Evolutionary conservation across 2,329 filamentous ascomycete genomes (phyloP).

Genomic region (Pseudogymnoascus sp.): DNA sequence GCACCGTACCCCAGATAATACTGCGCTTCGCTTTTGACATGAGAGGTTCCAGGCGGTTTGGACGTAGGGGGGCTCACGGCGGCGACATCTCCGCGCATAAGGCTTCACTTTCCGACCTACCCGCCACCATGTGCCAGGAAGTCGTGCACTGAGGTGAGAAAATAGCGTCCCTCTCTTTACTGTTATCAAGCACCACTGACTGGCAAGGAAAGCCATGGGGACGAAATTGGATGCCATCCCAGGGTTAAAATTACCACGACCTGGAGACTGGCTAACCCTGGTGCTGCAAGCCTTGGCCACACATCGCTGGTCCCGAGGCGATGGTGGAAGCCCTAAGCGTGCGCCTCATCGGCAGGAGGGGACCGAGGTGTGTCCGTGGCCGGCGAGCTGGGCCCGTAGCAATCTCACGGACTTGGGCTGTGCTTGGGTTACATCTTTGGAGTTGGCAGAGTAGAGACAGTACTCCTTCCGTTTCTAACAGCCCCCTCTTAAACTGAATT

Average conservation of each 20-base stretch:
- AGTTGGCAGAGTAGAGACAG: neutral
- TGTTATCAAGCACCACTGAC: neutral
- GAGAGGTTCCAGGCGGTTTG: neutral
- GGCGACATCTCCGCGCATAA: neutral
- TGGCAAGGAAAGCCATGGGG: neutral
- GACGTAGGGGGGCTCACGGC: neutral
- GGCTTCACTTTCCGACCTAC: neutral
- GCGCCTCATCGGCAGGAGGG: neutral
- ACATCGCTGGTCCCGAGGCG: neutral
- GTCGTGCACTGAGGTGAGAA: neutral
- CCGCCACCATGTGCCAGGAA: neutral
- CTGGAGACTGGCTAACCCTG: neutral
- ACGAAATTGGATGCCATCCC: neutral
- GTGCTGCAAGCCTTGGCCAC: neutral
- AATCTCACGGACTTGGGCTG: neutral
- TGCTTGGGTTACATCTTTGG: neutral
- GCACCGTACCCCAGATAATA: neutral
- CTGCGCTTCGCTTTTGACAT: neutral
- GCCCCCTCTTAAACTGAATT: too few species aligned
- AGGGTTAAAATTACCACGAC: neutral
- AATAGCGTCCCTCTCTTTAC: neutral
- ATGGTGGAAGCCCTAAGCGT: constrained; percentile 3
- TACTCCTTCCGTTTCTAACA: neutral
- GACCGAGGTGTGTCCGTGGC: neutral
- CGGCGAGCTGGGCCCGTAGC: neutral